Base-by-base conservation (phyloP, 768 basidiomycete species). In the Melanogaster broomeanus region DNA sequence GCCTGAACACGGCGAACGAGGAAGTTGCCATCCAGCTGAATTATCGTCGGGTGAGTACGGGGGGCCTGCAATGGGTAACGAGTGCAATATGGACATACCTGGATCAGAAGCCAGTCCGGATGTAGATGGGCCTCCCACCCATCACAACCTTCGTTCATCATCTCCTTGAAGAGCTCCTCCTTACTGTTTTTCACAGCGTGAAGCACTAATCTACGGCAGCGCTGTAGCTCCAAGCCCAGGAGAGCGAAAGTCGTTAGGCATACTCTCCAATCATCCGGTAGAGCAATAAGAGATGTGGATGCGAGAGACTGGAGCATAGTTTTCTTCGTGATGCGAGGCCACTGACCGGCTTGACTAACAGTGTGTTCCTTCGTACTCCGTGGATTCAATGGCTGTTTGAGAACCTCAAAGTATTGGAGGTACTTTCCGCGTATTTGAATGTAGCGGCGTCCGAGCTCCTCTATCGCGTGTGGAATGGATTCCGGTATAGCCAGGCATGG, bases 271-370 rank as follows among this genome's bases (percentile, higher is more conserved):
- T 49, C 10, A 15, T 40, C 24, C 2, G 61, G 38, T 16, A 68
- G 46, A 6, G 3, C 6, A 1, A 24, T 49, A 8, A 42, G 25
- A 18, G 61, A 61, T 2, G 56, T 53, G 27, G 61, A 64, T 22
- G 66, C 61, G 39, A 76, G 57, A 4, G 54, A 49, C 18, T 51
- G 49, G 6, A 77, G 60, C 9, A 76, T 56, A 33, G 58, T 48
- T 40, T 60, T 64, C 1, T 49, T 40, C 4, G 69, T 69, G 18
- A 73, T 50, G 31, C 67, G 61, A 2, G 75, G 75, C 74, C 74
- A 75, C 48, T 68, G 58, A 12, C 62, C 61, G 16, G 62, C 57
- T 10, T 21, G 27, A 30, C 21, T n/a, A 15, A 62, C 22, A 10
- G 59, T 52, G 1, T 49, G 28, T 34, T 64, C 65, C 10, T 45